A percentile compares a stretch with the other conserved stretches of the same genome.
These are phyloP conservation scores for Coemansia sp. DNA, from an alignment of 192 early-diverging fungal genomes.

Conservation along the genomic window DNA sequence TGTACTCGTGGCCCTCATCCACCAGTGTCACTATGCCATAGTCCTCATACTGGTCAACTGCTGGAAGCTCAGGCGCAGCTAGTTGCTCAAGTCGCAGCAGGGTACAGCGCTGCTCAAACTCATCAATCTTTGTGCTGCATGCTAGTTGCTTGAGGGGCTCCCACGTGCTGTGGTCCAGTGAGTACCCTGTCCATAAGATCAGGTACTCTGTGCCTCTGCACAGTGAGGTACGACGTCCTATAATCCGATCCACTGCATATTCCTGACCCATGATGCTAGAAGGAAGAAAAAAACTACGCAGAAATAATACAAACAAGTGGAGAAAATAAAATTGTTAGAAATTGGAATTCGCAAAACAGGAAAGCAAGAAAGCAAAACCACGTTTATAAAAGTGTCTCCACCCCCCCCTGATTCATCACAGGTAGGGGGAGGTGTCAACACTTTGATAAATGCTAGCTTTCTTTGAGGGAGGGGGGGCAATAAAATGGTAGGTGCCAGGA, in stretches of 20 bases:
- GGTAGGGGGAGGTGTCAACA: too few species aligned
- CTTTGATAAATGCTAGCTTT: too few species aligned
- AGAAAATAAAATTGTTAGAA: too few species aligned
- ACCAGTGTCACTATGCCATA: constrained; percentile 42
- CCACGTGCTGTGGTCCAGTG: constrained; percentile 24
- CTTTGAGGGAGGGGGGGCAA: too few species aligned
- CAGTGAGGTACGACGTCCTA: constrained; percentile 34
- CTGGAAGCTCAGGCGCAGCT: neutral
- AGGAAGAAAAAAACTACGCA: neutral
- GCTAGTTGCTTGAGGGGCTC: constrained; percentile 1
- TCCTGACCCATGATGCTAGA: neutral
- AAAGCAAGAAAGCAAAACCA: too few species aligned
- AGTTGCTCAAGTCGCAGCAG: constrained; percentile 16
- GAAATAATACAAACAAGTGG: neutral
- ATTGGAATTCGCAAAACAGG: too few species aligned
- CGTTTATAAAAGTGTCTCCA: too few species aligned
- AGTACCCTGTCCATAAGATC: constrained; percentile 27
- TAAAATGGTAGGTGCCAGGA: too few species aligned
- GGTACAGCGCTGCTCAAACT: constrained; percentile 37
- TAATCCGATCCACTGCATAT: constrained; percentile 29
- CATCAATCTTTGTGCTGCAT: constrained; percentile 7
- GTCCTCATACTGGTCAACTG: constrained; percentile 29
- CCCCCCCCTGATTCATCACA: too few species aligned
- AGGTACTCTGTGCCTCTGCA: constrained; percentile 30
- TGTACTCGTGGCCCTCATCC: constrained; percentile 19